Conservation (phyloP, 2,329 filamentous ascomycete species). For the Sporothrix protearum region DNA sequence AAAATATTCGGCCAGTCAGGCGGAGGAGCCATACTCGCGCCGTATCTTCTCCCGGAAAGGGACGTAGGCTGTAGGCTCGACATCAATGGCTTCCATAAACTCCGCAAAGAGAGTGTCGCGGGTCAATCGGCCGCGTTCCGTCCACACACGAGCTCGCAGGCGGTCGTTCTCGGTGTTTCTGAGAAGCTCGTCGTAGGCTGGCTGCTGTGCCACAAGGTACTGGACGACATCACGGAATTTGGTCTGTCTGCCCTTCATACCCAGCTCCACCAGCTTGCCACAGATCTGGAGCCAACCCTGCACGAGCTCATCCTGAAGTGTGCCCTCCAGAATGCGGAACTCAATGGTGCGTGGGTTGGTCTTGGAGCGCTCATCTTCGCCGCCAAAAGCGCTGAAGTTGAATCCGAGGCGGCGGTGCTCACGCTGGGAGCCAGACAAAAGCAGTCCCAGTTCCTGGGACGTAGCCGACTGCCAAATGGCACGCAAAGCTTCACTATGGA, state of each 20-base stretch:
- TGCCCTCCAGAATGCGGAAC: constrained; percentile 41
- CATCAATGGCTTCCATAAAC: constrained; percentile 24
- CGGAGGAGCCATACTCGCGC: constrained; percentile 17
- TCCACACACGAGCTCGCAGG: background rate
- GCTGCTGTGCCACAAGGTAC: constrained; percentile 26
- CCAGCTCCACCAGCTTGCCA: constrained; percentile 34
- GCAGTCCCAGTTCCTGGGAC: constrained; percentile 35
- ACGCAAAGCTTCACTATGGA: constrained; percentile 30
- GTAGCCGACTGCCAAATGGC: constrained; percentile 35
- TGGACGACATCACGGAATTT: constrained; percentile 23
- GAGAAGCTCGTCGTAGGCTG: constrained; percentile 16
- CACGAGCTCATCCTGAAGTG: constrained; percentile 33
- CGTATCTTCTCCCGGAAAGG: constrained; percentile 28
- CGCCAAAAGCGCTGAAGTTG: constrained; percentile 41
- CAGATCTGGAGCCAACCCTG: constrained; percentile 38
- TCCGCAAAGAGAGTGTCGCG: constrained; percentile 21
- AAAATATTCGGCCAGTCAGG: background rate
- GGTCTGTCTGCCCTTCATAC: constrained; percentile 25
- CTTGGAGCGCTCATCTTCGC: constrained; percentile 37
- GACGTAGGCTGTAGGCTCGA: constrained; percentile 11
- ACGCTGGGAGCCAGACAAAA: constrained; percentile 37
- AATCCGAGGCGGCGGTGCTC: constrained; percentile 40
- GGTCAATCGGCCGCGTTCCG: background rate
- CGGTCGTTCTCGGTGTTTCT: background rate
- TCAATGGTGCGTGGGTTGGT: constrained; percentile 40